Conservation (phyloP, 2,329 filamentous ascomycete genomes). For the Xylaria multiplex region DNA sequence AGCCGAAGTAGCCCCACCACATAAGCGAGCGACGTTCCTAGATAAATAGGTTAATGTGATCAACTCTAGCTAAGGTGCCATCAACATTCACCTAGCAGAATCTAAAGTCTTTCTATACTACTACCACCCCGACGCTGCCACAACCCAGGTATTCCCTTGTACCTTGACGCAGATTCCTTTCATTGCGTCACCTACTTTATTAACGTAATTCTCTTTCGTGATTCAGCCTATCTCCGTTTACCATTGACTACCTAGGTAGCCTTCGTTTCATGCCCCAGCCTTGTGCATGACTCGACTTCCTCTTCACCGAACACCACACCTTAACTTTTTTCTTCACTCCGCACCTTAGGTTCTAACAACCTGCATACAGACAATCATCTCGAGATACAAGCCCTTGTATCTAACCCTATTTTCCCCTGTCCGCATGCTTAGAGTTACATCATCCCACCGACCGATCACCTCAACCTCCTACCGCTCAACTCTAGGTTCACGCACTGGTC, state of each 20-base stretch:
- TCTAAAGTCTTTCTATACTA: neutral
- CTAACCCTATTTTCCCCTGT: neutral
- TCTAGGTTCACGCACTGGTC: neutral
- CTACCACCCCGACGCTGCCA: neutral
- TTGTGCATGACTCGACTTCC: neutral
- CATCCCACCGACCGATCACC: neutral
- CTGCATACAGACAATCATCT: neutral
- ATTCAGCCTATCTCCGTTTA: neutral
- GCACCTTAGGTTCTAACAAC: neutral
- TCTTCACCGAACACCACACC: slow-evolving; percentile 11
- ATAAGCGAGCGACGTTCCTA: neutral
- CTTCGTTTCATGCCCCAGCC: neutral
- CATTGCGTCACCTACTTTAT: neutral
- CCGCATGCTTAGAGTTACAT: neutral
- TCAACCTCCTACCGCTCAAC: neutral
- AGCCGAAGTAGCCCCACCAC: neutral
- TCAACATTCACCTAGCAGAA: neutral
- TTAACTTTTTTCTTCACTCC: neutral
- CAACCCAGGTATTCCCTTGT: neutral
- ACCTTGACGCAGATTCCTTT: neutral
- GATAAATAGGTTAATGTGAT: neutral
- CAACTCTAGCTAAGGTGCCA: neutral
- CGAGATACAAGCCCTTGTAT: neutral
- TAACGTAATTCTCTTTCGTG: neutral
- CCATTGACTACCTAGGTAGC: neutral